Conservation (phyloP, 176 grass and related monocot genomes). For the Oryza brachyantha region DNA sequence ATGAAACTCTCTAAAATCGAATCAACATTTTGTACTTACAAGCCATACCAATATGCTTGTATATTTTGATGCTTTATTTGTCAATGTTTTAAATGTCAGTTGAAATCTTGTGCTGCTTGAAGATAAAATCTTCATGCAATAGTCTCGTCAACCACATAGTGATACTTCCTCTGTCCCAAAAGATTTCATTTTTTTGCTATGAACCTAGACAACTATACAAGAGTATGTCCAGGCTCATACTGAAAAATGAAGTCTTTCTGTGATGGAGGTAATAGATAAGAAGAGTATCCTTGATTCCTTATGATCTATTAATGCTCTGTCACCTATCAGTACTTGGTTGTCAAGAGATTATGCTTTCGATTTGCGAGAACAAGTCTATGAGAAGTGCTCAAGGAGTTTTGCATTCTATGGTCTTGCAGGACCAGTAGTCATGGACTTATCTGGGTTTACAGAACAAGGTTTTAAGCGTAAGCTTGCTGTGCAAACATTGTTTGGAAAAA, state of each 20-base stretch:
- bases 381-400: neutral
- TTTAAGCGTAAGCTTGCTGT: slow-evolving; percentile 83
- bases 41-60: neutral
- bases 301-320: neutral
- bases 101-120: neutral
- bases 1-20: slow-evolving; percentile 4
- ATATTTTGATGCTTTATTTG: neutral
- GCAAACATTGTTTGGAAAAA: slow-evolving; percentile 73
- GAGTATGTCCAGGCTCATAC: too few relatives aligned
- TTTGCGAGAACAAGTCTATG: neutral
- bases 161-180: too few relatives aligned
- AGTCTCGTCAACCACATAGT: neutral
- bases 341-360: neutral
- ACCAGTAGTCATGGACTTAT: slow-evolving; percentile 75
- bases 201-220: too few relatives aligned
- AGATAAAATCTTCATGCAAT: neutral
- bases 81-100: neutral
- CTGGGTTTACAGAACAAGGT: slow-evolving; percentile 79
- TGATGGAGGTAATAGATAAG: too few relatives aligned
- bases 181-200: too few relatives aligned
- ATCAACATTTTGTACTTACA: neutral
- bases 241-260: too few relatives aligned
- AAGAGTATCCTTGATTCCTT: neutral
- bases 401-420: slow-evolving; percentile 52
- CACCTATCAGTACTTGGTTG: neutral